Evolutionary conservation across 1,284 basidiomycete species (phyloP), one percentile per base, ranked within the genome.

Genomic region (Ganoderma boninense): DNA sequence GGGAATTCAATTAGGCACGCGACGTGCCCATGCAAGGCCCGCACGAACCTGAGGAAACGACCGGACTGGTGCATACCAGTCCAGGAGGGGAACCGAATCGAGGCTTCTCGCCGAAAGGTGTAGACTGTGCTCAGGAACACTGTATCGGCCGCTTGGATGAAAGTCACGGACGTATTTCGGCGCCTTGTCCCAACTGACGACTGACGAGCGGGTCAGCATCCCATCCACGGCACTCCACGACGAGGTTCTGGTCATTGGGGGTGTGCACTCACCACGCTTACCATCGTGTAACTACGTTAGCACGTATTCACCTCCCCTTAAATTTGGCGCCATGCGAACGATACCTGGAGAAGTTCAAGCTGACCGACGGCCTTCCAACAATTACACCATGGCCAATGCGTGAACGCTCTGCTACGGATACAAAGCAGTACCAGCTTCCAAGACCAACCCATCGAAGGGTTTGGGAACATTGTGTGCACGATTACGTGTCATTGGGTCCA

Each of bases 181-280:
- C 52, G 52, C 52, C 52, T 29, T 1, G 52, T 29, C 26, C 52
- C 52, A 18, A 54, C n/a, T n/a, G n/a, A n/a, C n/a, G n/a, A 54
- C 26, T 54, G 26, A 54, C 26, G 3, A 54, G 52, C 14, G 52
- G 52, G 6, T 54, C 52, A 6, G 26, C 52, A 29, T 54, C 52
- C 52, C 52, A 54, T 26, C 26, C 52, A 54, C 52, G 52, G 23
- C 52, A 54, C 52, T 54, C 52, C 52, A 54, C 52, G 26, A 54
- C 52, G 26, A 54, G 26, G 14, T 23, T 23, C 52, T 6, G 52
- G 26, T 54, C 52, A 13, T 54, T 29, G 3, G 52, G 52, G 52
- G 26, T 54, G 10, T 26, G 52, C 11, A 54, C 52, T n/a, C n/a
- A n/a, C n/a, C n/a, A n/a, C n/a, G n/a, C n/a, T n/a, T n/a, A n/a